Evolutionary conservation across 2,329 filamentous ascomycete genomes (phyloP), one percentile per base, ranked within the genome.

Genomic region (Atkinsonella hypoxylon): DNA sequence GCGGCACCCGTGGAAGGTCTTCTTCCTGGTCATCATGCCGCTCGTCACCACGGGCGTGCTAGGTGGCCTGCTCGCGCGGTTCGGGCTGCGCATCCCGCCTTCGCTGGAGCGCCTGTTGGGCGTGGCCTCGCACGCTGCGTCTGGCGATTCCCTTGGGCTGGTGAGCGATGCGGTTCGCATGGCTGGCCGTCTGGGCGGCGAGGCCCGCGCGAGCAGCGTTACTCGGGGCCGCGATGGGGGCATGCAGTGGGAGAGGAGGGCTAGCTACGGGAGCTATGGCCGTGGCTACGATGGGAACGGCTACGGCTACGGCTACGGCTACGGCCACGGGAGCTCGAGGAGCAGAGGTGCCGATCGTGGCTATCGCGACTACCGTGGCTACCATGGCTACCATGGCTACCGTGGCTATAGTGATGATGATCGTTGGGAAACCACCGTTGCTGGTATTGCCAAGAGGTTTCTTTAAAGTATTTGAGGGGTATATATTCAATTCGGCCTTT

Each of bases 11-110:
- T 70, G 89, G 63, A 94, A 94, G 70, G 87, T 95, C 45, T 87
- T 96, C 72, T 75, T 87, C 73, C 78, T 89, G 55, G 84, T 95
- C 55, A 78, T 96, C 60, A 81, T 96, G 78, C 91, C 91, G 10
- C 76, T 97, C 52, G 72, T 96, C 60, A 89, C 85, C 1, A 88
- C 88, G 48, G 91, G 91, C 32, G 85, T 87, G 30, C 70, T 96
- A 57, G 83, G 83, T 9, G 87, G 85, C 45, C 72, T 96, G 43
- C 77, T 95, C 44, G 79, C 80, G 38, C 81, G 83, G 62, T 86
- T 96, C 66, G 90, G 90, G 20, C 73, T 97, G 54, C 77, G 83
- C 55, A 67, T 95, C 56, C 90, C 90, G 1, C 73, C 74, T 5
- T 68, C 73, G 12, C 62, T 89, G 53, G 74, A 81, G 68, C 71